Base-by-base conservation (phyloP, 139 green algal genomes). In the Ostreobium quekettii region DNA sequence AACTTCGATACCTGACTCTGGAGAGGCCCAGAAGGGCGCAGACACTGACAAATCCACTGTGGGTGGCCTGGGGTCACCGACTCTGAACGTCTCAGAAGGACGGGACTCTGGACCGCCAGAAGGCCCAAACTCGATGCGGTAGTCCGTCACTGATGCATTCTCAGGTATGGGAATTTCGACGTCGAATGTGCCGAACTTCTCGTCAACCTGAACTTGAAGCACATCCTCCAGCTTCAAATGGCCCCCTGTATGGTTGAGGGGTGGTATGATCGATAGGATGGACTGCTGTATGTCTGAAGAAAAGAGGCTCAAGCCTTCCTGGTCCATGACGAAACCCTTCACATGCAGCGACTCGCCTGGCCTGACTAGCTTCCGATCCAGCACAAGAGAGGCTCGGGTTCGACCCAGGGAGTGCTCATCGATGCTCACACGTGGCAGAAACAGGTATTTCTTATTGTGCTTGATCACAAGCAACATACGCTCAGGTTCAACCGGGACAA, bases 1-100 rank as follows among this genome's bases (percentile, higher is more conserved):
- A 11, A 66, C 30, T 46, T 46, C 32, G 30, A 66, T 8, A 19
- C 24, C 47, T 38, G 7, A 39, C 32, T 46, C 32, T 42, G 59
- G 59, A 31, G 29, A 22, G 7, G 19, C 63, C 77, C 77, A 83
- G n/a, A 61, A 26, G 19, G 73, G 61, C 22, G 53, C 53, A 2
- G 37, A 53, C 8, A 83, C 36, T 26, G 56, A 67, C 3, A 86
- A 67, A 0, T 73, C 71, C 7, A 71, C 80, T 11, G 80, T 82
- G 28, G 80, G 77, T 2, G 74, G 76, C 5, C 80, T 26, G 1
- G 80, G 77, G 59, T 86, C 77, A 0, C 64, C 74, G 2, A 83
- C 60, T 1, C 58, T 76, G 42, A 86, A 71, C 29, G 4, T 49
- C 0, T 66, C 28, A 48, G 53, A n/a, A n/a, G n/a, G n/a, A n/a